Evolutionary conservation across 768 basidiomycete species (phyloP).

Genomic region (Russula abietina): DNA sequence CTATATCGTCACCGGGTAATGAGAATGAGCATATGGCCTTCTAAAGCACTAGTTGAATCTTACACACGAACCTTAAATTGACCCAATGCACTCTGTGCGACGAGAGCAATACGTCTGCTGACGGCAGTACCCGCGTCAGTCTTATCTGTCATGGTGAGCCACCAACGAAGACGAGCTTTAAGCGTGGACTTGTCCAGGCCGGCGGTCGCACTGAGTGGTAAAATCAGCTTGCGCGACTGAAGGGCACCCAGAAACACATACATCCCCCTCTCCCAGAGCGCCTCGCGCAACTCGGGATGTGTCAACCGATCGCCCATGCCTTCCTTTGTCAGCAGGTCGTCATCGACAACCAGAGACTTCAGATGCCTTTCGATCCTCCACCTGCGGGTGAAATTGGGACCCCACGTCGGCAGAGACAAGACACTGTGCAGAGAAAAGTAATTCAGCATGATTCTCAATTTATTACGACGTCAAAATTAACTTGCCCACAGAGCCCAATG

Average conservation of each 20-base stretch:
- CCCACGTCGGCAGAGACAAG: constrained; percentile 37
- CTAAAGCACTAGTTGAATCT: not conserved
- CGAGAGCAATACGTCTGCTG: constrained; percentile 46
- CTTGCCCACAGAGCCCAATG: constrained; percentile 54
- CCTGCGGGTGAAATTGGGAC: constrained; percentile 32
- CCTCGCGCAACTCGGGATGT: constrained; percentile 51
- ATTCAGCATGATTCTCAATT: not conserved
- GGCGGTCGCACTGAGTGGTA: constrained; percentile 34
- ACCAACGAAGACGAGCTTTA: constrained; percentile 52
- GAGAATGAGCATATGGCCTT: not conserved
- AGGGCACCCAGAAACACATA: constrained; percentile 35
- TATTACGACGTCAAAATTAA: constrained; percentile 13
- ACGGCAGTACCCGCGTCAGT: constrained; percentile 36
- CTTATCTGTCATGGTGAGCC: constrained; percentile 48
- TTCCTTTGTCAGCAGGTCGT: constrained; percentile 52
- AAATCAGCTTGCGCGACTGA: not conserved
- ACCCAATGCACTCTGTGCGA: constrained; percentile 35
- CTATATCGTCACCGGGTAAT: not conserved
- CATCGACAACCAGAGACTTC: constrained; percentile 48
- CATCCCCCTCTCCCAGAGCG: constrained; percentile 74
- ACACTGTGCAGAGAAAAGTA: constrained; percentile 27
- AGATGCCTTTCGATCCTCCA: constrained; percentile 38
- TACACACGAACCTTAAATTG: constrained; percentile 17
- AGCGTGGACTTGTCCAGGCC: constrained; percentile 39
- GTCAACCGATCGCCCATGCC: constrained; percentile 41